These are phyloP conservation scores for Hericium rajendrae DNA, from an alignment of 768 basidiomycete species.

Conservation along the genomic window DNA sequence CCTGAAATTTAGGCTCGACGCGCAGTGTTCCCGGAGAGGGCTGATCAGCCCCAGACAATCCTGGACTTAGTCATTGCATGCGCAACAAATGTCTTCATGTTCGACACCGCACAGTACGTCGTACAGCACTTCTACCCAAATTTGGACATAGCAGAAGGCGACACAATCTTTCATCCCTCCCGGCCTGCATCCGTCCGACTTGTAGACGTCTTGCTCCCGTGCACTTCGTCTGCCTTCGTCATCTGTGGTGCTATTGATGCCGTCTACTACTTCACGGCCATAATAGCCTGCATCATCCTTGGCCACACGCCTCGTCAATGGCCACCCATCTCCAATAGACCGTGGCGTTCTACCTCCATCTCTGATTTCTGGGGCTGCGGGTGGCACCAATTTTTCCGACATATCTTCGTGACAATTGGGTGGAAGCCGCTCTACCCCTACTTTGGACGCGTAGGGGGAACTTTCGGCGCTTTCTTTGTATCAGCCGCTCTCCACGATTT, in stretches of 20 bases:
- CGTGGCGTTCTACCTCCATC: slow-evolving; percentile 28
- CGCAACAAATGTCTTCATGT: background rate
- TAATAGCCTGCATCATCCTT: slow-evolving; percentile 21
- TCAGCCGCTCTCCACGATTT: slow-evolving; percentile 55
- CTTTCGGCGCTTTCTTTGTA: slow-evolving; percentile 49
- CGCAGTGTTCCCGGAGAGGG: background rate
- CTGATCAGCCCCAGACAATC: background rate
- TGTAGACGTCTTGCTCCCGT: background rate
- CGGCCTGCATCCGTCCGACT: background rate
- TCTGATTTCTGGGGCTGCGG: slow-evolving; percentile 27
- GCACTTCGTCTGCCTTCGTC: slow-evolving; percentile 2
- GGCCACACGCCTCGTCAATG: slow-evolving; percentile 21
- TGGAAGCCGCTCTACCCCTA: slow-evolving; percentile 24
- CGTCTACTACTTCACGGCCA: slow-evolving; percentile 16
- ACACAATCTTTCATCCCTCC: background rate
- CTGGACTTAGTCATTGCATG: background rate
- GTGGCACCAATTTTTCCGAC: slow-evolving; percentile 31
- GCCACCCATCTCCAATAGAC: slow-evolving; percentile 25
- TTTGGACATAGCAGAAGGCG: slow-evolving; percentile 1
- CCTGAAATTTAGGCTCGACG: too few relatives aligned
- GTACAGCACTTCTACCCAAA: slow-evolving; percentile 1
- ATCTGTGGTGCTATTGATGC: slow-evolving; percentile 9
- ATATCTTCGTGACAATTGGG: slow-evolving; percentile 23
- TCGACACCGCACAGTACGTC: slow-evolving; percentile 3
- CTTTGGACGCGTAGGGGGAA: slow-evolving; percentile 37